Evolutionary conservation across 2,329 filamentous ascomycete genomes (phyloP).

Genomic region (Didymella keratinophila): DNA sequence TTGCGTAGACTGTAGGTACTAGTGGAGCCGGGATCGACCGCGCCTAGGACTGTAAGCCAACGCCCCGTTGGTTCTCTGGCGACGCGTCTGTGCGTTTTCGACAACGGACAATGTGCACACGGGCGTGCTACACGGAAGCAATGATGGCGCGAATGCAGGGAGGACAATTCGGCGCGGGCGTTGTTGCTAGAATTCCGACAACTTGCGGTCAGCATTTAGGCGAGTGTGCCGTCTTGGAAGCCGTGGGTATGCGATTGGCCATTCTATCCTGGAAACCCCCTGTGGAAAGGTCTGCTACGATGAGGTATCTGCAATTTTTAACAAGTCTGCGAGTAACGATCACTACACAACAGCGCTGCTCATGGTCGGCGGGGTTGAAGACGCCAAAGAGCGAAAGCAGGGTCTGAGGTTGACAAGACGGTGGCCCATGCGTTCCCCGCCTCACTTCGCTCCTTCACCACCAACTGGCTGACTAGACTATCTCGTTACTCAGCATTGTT

Average conservation of each 20-base stretch:
- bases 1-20: conserved; percentile 11
- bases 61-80: not conserved
- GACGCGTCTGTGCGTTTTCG: not conserved
- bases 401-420: not conserved
- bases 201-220: conserved; percentile 9
- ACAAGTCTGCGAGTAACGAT: not conserved
- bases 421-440: not conserved
- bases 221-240: conserved; percentile 7
- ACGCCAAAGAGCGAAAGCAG: not conserved
- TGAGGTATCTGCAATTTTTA: not conserved
- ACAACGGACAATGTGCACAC: not conserved
- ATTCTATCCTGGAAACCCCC: not conserved
- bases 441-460: conserved; percentile 3
- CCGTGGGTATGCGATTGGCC: not conserved
- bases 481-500: no score
- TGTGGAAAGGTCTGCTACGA: not conserved
- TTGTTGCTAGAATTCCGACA: not conserved
- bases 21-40: conserved; percentile 14
- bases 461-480: no score
- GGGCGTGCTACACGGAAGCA: not conserved
- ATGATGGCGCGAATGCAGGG: not conserved
- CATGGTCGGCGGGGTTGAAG: not conserved
- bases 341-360: not conserved
- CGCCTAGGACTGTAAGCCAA: conserved; percentile 5
- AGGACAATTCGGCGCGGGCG: not conserved